Evolutionary conservation across 1,284 basidiomycete species (phyloP).

Genomic region (Moesziomyces globuligerus): DNA sequence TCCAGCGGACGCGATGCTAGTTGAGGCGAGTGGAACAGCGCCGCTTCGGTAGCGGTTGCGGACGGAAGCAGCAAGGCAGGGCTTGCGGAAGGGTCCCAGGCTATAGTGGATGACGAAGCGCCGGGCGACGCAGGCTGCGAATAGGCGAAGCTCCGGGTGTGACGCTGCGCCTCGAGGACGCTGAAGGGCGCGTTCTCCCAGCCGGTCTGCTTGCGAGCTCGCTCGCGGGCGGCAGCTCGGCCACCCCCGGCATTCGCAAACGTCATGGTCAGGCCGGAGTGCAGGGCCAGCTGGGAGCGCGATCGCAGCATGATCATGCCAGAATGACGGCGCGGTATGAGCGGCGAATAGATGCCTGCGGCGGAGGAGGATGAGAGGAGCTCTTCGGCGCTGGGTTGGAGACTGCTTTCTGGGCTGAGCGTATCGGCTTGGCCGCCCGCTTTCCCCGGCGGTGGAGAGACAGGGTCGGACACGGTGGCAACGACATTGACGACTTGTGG

Average conservation of each 20-base stretch:
- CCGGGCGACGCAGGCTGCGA: constrained; percentile 49
- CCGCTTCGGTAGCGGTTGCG: constrained; percentile 16
- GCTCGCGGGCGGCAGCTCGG: constrained; percentile 54
- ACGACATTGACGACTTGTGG: neutral
- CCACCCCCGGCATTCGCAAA: constrained; percentile 49
- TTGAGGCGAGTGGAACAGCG: constrained; percentile 9
- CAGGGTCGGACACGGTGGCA: neutral
- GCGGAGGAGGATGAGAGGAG: constrained; percentile 19
- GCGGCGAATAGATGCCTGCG: constrained; percentile 15
- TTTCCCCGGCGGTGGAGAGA: constrained; percentile 1
- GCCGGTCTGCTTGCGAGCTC: constrained; percentile 43
- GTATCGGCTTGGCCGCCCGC: neutral
- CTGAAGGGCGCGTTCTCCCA: constrained; percentile 59
- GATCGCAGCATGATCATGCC: constrained; percentile 56
- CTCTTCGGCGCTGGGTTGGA: constrained; percentile 41
- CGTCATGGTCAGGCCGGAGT: constrained; percentile 38
- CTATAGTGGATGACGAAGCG: constrained; percentile 7
- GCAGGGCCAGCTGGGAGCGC: constrained; percentile 52
- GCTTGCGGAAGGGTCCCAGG: constrained; percentile 25
- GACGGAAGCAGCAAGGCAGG: constrained; percentile 19
- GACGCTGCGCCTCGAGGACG: constrained; percentile 49
- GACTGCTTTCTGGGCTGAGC: constrained; percentile 2
- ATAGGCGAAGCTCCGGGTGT: constrained; percentile 21
- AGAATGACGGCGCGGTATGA: constrained; percentile 52
- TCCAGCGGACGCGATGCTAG: constrained; percentile 14